Base-by-base conservation (phyloP, 768 basidiomycete genomes). In the Pisolithus tinctorius region DNA sequence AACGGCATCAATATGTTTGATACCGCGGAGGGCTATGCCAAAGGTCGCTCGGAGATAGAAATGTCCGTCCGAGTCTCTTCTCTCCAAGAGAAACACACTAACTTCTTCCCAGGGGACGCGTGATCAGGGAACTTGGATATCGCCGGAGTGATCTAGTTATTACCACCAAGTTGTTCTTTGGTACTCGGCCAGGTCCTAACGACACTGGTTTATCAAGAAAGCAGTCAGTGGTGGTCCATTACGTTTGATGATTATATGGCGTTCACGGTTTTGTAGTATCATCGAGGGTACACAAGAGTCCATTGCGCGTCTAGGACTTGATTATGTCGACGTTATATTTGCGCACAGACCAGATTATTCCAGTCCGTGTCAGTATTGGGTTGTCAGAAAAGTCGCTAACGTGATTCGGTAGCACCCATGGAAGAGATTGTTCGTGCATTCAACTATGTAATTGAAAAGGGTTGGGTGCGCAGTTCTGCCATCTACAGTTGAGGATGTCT, bases 401-500 rank as follows among this genome's bases (percentile, higher is more conserved):
- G 13, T 0, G 4, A 4, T 34, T 34, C 13, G 30, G 39, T 42
- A 70, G 72, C 68, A 23, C 71, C 74, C 2, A 71, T 74, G 68
- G 78, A 80, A 55, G 82, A 83, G 63, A 67, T 71, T 41, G 81
- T 83, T 50, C 74, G 82, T 27, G 79, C 78, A 1, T 81, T 83
- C 70, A 79, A 77, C 66, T 71, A 69, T 44, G 63, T 80, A 37
- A 77, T 81, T 55, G 73, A 78, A 46, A 61, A 69, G 39, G 77
- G 77, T 53, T 72, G 75, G 73, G 75, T 63, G 25, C 27, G 68
- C 49, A 10, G 7, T 31, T 37, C 4, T 20, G 16, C 5, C 30
- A 8, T 25, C 14, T 27, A 11, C 1, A 6, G 23, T 6, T 4
- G 29, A 29, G 38, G 27, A 9, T 20, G 11, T 16, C 10, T 26